Evolutionary conservation across 2,329 filamentous ascomycete genomes (phyloP), one percentile per base, ranked within the genome.

Genomic region (Talaromyces verruculosus): DNA sequence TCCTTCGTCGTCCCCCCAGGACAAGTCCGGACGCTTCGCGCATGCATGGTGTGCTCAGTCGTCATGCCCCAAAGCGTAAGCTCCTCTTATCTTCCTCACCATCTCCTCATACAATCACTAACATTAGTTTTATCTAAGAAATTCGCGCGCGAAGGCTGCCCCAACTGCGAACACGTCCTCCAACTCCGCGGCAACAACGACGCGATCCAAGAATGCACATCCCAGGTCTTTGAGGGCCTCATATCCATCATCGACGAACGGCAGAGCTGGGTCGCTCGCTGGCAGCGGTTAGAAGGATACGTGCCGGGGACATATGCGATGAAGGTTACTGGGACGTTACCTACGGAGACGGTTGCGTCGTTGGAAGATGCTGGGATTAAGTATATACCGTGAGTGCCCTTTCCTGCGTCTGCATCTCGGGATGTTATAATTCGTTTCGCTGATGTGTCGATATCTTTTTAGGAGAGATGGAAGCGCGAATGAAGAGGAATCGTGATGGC

Each of bases 1-100:
- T 82, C 84, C 65, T 90, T 88, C 78, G 93, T 88, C 78, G 89
- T 93, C 68, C 81, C 90, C 17, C 85, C 91, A 6, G 85, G 84
- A 76, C 91, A 95, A 80, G 88, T 90, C 82, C 91, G 93, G 80
- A 89, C 91, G 77, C 87, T 96, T 71, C 93, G 95, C 80, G 95
- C 95, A 74, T 99, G 95, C 84, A 97, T 99, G 93, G 92, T 98
- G 72, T 99, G 95, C 87, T 94, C 92, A 64, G 91, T 98, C 76
- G 92, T 98, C 70, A 92, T 94, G 84, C 89, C 91, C 68, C 88
- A 89, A 74, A 85, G 84, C 71, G 91, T 93, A 82, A 71, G 85
- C 77, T 57, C 49, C 61, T 65, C 37, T 67, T 68, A 35, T 66
- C 65, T 59, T 7, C 65, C 37, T 60, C 63, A 7, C 59, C 3